phyloP scores from a whole-genome alignment of 2,329 filamentous ascomycete genomes.

The Fusarium heterosporum region DNA sequence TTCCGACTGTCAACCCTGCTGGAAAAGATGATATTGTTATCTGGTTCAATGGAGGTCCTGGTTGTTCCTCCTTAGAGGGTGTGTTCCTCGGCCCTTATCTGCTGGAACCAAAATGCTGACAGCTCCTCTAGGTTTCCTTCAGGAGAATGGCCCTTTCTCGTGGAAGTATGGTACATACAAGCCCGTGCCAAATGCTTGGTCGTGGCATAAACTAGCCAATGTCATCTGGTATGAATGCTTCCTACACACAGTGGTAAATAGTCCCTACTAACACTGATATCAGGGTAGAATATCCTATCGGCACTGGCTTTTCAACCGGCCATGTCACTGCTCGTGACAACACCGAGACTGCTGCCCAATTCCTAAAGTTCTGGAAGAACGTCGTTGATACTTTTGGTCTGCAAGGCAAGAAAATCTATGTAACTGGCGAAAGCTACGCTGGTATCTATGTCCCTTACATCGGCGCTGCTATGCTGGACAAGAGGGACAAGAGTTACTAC shows the following conservation, averaged over 20 bases:
- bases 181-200: conserved; percentile 18
- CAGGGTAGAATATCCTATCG: conserved; percentile 24
- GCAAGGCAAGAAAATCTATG: conserved; percentile 1
- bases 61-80: conserved; percentile 19
- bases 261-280: accelerated
- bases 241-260: accelerated
- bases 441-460: conserved; percentile 22
- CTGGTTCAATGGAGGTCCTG: conserved; percentile 41
- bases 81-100: accelerated
- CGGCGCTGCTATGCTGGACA: conserved; percentile 15
- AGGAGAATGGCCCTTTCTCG: conserved; percentile 18
- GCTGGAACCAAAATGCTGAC: not conserved
- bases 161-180: conserved; percentile 30
- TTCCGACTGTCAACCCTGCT: conserved; percentile 38
- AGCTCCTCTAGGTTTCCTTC: not conserved
- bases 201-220: conserved; percentile 22
- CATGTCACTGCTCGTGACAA: conserved; percentile 23
- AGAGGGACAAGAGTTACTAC: conserved; percentile 16
- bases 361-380: conserved; percentile 24
- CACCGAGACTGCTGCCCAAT: conserved; percentile 12
- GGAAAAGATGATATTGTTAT: conserved; percentile 42
- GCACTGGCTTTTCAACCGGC: conserved; percentile 14
- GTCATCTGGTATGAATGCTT: conserved; percentile 5
- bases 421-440: conserved; percentile 19
- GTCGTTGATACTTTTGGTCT: conserved; percentile 18